Evolutionary conservation across 2,329 filamentous ascomycete species (phyloP).

Genomic region (Fonsecaea nubica): DNA sequence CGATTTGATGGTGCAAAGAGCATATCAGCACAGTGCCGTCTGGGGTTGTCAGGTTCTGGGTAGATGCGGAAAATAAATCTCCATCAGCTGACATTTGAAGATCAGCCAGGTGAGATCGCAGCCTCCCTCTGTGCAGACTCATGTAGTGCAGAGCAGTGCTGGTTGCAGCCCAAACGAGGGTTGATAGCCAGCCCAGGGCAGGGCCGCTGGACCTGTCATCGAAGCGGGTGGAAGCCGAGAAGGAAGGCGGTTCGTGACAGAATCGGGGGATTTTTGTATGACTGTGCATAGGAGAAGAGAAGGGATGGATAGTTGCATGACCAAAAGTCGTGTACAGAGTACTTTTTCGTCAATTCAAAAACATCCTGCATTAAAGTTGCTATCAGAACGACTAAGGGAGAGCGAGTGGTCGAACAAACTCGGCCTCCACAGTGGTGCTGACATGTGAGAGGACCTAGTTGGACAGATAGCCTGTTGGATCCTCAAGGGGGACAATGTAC

Average conservation of each 20-base stretch:
- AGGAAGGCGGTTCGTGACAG: constrained; percentile 38
- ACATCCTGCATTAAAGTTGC: background rate
- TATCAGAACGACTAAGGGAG: background rate
- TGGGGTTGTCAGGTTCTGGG: background rate
- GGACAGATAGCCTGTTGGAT: background rate
- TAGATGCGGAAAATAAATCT: background rate
- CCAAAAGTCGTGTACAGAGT: constrained; percentile 6
- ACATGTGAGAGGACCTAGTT: background rate
- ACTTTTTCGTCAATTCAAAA: background rate
- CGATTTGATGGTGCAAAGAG: background rate
- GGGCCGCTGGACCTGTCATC: constrained; percentile 36
- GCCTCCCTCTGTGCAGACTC: constrained; percentile 8
- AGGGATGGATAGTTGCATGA: constrained; percentile 30
- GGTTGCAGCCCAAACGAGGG: constrained; percentile 23
- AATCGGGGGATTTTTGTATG: constrained; percentile 42
- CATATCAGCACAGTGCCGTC: background rate
- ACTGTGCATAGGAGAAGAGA: constrained; percentile 28
- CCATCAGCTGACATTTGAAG: constrained; percentile 19
- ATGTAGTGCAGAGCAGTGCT: constrained; percentile 23
- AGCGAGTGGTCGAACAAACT: background rate
- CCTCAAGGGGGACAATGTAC: background rate
- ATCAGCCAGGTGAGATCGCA: constrained; percentile 21
- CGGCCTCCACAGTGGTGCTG: background rate
- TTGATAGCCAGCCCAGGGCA: constrained; percentile 27
- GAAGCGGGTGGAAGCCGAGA: constrained; percentile 36